Conservation (phyloP, 1,284 basidiomycete genomes). For the Coniophora puteana region DNA sequence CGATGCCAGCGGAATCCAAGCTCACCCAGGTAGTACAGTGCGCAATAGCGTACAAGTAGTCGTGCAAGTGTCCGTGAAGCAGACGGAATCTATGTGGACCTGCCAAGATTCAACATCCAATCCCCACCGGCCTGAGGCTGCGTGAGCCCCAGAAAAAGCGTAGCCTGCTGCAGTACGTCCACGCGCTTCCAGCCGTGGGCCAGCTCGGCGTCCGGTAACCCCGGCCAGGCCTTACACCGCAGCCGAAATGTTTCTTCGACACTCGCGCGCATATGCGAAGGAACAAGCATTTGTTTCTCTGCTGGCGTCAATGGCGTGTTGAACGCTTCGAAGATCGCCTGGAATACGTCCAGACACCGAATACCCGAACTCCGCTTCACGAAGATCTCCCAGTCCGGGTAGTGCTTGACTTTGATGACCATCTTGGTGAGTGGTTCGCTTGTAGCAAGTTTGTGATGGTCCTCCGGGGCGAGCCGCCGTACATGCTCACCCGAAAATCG, state of each 20-base stretch:
- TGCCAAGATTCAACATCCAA: conserved; percentile 33
- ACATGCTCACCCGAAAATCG: conserved; percentile 5
- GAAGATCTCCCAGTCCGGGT: conserved; percentile 38
- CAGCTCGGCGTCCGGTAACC: conserved; percentile 32
- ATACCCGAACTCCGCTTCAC: conserved; percentile 39
- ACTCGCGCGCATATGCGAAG: conserved; percentile 23
- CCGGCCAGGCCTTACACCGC: conserved; percentile 41
- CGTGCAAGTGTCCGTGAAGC: not conserved
- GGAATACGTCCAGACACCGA: conserved; percentile 50
- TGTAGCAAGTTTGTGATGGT: conserved; percentile 32
- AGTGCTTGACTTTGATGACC: conserved; percentile 28
- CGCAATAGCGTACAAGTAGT: not conserved
- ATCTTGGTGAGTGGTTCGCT: conserved; percentile 31
- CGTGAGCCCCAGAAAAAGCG: conserved; percentile 38
- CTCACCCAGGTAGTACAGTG: not conserved
- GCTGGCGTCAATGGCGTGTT: conserved; percentile 36
- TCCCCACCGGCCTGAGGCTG: conserved; percentile 25
- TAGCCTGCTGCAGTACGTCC: conserved; percentile 43
- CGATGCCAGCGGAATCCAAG: not conserved
- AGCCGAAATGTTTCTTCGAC: conserved; percentile 38
- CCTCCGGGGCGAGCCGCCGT: conserved; percentile 17
- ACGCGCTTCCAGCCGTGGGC: conserved; percentile 44
- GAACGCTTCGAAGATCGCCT: conserved; percentile 47
- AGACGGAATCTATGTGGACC: not conserved
- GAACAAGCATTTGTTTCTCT: conserved; percentile 32